phyloP scores from a whole-genome alignment of 495 filamentous ascomycete species.

The Trichoderma reesei region DNA sequence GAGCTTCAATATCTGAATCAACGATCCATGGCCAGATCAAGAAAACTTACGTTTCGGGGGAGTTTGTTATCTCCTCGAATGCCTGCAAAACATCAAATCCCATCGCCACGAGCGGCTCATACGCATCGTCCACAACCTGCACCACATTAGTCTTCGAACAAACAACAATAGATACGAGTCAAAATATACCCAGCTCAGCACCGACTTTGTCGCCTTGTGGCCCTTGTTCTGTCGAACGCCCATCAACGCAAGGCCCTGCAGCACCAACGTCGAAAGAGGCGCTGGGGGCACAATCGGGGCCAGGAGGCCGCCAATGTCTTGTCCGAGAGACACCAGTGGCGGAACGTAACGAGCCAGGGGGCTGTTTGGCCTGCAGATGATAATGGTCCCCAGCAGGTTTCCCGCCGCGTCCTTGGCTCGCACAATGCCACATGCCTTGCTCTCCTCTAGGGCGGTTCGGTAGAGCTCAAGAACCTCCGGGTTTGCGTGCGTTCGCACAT shows the following conservation, averaged over 20 bases:
- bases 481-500: conserved; percentile 63
- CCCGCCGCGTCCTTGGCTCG: conserved; percentile 63
- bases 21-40: no score
- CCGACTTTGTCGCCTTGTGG: conserved; percentile 56
- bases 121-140: conserved; percentile 60
- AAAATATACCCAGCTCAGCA: conserved; percentile 58
- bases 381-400: conserved; percentile 67
- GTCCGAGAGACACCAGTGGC: conserved; percentile 41
- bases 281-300: conserved; percentile 66
- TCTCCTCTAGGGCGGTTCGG: conserved; percentile 61
- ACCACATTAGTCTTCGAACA: neutral
- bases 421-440: conserved; percentile 68
- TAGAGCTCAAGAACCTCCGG: conserved; percentile 81
- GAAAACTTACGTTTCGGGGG: conserved; percentile 47
- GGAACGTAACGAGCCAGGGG: conserved; percentile 61
- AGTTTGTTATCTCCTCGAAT: conserved; percentile 73
- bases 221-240: conserved; percentile 75
- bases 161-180: conserved; percentile 8
- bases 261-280: conserved; percentile 54
- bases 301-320: conserved; percentile 63
- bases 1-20: neutral
- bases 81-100: conserved; percentile 66
- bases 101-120: conserved; percentile 63
- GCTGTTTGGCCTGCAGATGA: conserved; percentile 65
- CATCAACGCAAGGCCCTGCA: conserved; percentile 74